Base-by-base conservation (phyloP, 2,329 filamentous ascomycete species). In the Calonectria pseudoreteaudii region DNA sequence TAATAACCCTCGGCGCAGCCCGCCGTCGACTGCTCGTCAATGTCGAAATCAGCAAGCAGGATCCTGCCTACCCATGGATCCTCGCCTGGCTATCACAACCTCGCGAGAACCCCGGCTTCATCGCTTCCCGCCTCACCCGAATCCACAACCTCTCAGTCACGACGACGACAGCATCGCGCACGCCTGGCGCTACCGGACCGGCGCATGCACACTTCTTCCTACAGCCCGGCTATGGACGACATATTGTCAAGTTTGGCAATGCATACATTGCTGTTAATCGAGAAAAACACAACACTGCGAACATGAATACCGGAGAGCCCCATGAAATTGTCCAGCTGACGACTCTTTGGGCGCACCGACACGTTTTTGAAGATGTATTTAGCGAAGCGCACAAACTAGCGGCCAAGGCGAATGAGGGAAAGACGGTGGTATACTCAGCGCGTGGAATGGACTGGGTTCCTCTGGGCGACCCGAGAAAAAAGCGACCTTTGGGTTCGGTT, bases 271-370 rank as follows among this genome's bases (percentile, higher is more conserved):
- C 94, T 1, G 95, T 99, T 76, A 94, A 94, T 80, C 90, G 97
- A 68, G 93, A 98, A 83, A 95, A 98, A 78, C 95, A 98, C 83
- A 90, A 90, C 47, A 97, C 95, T 70, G 93, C 94, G 1, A 94
- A 96, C 81, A 91, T 94, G 81, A 92, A 92, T 65, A 96, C 93
- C 31, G 97, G 96, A 71, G 94, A 95, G 78, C 97, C 97, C 1
- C 98, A 98, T 87, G 97, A 99, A 86, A 98, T 96, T 0, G 91
- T 99, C 64, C 97, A 95, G 72, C 87, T 99, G 73, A 98, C 96
- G 4, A 96, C 97, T 1, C 89, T 99, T 16, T 98, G 98, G 87
- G 91, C 94, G 62, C 93, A 98, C 79, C 93, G 96, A 4, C 91
- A 96, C 79, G 91, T 98, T 18, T 98, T 99, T 81, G 94, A 98